Evolutionary conservation across 345 rosid species (phyloP).

Genomic region (Eucalyptus erythrocorys): DNA sequence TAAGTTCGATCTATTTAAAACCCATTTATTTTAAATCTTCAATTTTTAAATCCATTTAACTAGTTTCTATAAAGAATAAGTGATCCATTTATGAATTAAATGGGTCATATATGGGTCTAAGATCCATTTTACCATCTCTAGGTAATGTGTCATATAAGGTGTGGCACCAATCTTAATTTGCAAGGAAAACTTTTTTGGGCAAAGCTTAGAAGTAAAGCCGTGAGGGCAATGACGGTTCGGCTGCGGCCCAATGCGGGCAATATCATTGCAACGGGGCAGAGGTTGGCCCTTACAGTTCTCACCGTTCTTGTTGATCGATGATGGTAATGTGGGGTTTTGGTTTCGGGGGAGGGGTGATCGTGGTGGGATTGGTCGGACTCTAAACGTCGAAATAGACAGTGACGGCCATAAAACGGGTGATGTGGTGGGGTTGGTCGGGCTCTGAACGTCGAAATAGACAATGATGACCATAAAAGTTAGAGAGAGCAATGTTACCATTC

Average conservation of each 20-base stretch:
- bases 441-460: background rate
- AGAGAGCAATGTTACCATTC: background rate
- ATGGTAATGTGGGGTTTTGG: background rate
- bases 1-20: no score
- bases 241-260: no score
- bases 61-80: no score
- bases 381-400: background rate
- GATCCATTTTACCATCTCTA: rapidly evolving
- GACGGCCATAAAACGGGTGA: background rate
- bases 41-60: rapidly evolving
- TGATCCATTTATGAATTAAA: no score
- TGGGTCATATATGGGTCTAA: rapidly evolving
- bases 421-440: background rate
- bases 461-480: background rate
- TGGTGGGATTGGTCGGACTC: background rate
- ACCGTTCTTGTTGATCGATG: background rate
- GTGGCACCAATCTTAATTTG: no score
- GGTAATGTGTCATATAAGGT: no score
- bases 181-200: rapidly evolving
- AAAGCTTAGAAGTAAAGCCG: no score
- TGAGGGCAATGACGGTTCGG: no score
- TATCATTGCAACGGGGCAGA: no score
- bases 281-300: no score
- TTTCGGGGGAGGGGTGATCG: background rate
- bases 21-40: rapidly evolving